Evolutionary conservation across 371 early-diverging fungal species (phyloP).

Genomic region (Rhizopus sp.): DNA sequence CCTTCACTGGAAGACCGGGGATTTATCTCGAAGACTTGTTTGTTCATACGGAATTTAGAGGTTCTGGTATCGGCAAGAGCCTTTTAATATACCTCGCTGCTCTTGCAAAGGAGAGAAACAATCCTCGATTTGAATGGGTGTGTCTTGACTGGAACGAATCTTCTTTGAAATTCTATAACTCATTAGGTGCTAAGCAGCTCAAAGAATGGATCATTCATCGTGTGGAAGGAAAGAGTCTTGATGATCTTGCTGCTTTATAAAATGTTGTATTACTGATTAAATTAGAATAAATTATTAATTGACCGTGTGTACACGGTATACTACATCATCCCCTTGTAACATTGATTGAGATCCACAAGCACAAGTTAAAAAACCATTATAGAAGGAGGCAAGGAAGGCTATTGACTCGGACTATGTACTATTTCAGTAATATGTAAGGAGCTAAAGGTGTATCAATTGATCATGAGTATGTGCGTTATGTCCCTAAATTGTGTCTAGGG

Average conservation of each 20-base stretch:
- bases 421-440: too few relatives aligned
- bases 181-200: constrained; percentile 62
- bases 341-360: too few relatives aligned
- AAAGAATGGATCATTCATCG: constrained; percentile 74
- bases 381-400: too few relatives aligned
- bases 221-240: constrained; percentile 59
- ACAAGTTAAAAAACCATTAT: too few relatives aligned
- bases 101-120: constrained; percentile 64
- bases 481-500: too few relatives aligned
- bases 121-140: constrained; percentile 80
- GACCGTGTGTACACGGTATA: background rate
- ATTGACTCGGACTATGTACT: too few relatives aligned
- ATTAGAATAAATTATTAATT: background rate
- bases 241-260: constrained; percentile 52
- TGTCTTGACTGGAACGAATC: constrained; percentile 65
- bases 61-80: constrained; percentile 69
- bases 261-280: background rate
- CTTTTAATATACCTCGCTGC: constrained; percentile 71
- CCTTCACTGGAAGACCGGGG: constrained; percentile 75
- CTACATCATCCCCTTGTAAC: too few relatives aligned
- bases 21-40: constrained; percentile 85
- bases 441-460: too few relatives aligned
- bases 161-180: constrained; percentile 61
- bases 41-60: constrained; percentile 69
- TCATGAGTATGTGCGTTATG: too few relatives aligned